Percentiles rank a stretch among this genome's conserved stretches.
These are phyloP conservation scores for Zelonia costaricensis DNA, from an alignment of 208 protist genomes.

Conservation along the genomic window DNA sequence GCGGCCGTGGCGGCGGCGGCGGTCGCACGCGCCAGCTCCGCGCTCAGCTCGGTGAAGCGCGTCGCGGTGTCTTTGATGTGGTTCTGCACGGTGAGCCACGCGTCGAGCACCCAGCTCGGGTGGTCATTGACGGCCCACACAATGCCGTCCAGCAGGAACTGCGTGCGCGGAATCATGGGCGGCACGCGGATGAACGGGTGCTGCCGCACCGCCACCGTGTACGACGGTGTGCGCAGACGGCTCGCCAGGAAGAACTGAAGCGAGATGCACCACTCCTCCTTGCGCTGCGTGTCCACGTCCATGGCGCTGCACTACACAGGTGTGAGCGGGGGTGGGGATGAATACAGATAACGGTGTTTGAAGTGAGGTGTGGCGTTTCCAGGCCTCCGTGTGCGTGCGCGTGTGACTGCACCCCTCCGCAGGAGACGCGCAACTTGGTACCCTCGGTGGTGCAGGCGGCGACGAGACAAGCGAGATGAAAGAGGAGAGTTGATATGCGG, in stretches of 20 bases:
- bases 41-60: slow-evolving; percentile 39
- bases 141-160: slow-evolving; percentile 75
- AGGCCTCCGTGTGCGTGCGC: too few species aligned
- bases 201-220: slow-evolving; percentile 30
- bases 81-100: slow-evolving; percentile 65
- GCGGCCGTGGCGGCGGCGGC: not conserved
- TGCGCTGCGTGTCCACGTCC: slow-evolving; percentile 33
- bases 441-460: too few species aligned
- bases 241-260: slow-evolving; percentile 57
- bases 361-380: too few species aligned
- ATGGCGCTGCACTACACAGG: slow-evolving; percentile 1
- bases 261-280: slow-evolving; percentile 62
- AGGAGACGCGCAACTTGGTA: too few species aligned
- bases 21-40: slow-evolving; percentile 25
- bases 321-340: not conserved
- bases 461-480: too few species aligned
- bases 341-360: not conserved
- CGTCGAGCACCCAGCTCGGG: slow-evolving; percentile 43
- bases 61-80: slow-evolving; percentile 58
- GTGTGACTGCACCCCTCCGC: too few species aligned
- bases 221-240: slow-evolving; percentile 56
- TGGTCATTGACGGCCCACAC: slow-evolving; percentile 76
- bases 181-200: slow-evolving; percentile 45
- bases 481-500: too few species aligned
- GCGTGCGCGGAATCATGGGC: slow-evolving; percentile 58